Conservation (phyloP, 163 green algal species). For the Chlorella variabilis region DNA sequence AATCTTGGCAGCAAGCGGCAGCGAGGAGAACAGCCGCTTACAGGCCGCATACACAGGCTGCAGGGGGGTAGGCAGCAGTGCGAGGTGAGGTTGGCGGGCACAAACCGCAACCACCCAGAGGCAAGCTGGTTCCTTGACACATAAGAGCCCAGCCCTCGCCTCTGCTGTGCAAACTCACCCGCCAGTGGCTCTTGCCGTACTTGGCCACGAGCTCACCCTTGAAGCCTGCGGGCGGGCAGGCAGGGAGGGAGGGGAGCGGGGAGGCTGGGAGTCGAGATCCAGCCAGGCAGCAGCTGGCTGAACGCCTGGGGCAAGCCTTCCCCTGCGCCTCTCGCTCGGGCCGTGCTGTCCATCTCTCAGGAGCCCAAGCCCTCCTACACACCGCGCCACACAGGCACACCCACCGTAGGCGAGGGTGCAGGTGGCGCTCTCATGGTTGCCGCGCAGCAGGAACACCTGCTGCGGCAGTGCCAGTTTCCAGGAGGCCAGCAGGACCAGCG, state of each 20-base stretch:
- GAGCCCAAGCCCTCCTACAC: too few relatives aligned
- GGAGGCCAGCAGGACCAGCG: constrained; percentile 75
- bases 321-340: too few relatives aligned
- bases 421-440: constrained; percentile 95
- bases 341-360: too few relatives aligned
- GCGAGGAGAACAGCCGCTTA: constrained; percentile 75
- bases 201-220: constrained; percentile 86
- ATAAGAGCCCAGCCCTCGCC: background rate
- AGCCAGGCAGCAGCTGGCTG: too few relatives aligned
- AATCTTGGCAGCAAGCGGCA: constrained; percentile 86
- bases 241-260: too few relatives aligned
- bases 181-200: constrained; percentile 64
- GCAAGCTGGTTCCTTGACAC: background rate
- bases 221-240: too few relatives aligned
- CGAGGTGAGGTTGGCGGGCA: background rate
- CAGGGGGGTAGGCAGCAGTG: background rate
- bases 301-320: too few relatives aligned
- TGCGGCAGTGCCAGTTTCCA: constrained; percentile 82
- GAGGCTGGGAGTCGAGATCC: too few relatives aligned
- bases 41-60: constrained; percentile 62
- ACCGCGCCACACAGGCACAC: too few relatives aligned
- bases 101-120: background rate
- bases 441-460: constrained; percentile 82
- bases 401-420: constrained; percentile 94
- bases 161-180: constrained; percentile 44